phyloP scores from a whole-genome alignment of 176 grass and related monocot genomes.

The Dendrocalamus sinicus region DNA sequence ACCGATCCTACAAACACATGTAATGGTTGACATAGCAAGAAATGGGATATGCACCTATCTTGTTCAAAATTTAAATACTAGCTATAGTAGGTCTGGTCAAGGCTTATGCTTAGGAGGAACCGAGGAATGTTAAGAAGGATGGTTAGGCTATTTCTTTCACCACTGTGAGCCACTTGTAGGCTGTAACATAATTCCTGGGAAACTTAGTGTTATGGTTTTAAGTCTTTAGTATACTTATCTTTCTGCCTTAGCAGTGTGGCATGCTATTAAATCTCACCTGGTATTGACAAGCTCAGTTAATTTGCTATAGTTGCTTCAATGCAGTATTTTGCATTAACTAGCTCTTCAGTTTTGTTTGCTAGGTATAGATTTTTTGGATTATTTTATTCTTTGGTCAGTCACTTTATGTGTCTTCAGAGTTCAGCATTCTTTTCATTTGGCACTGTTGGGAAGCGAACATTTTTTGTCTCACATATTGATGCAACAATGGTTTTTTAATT shows the following conservation, averaged over 20 bases:
- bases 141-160: conserved; percentile 5
- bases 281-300: neutral
- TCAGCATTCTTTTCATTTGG: conserved; percentile 20
- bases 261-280: neutral
- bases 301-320: neutral
- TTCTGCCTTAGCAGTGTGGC: neutral
- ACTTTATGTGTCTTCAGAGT: neutral
- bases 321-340: neutral
- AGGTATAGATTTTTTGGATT: conserved; percentile 16
- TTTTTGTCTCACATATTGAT: conserved; percentile 22
- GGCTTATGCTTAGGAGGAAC: neutral
- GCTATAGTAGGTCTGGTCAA: neutral
- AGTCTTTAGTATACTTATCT: neutral
- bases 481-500: conserved; percentile 6
- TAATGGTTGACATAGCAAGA: neutral
- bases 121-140: conserved; percentile 19
- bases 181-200: conserved; percentile 21
- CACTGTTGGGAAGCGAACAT: neutral
- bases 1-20: neutral
- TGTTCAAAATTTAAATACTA: conserved; percentile 1
- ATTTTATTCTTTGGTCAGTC: neutral
- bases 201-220: neutral
- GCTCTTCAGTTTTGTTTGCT: conserved; percentile 1
- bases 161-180: neutral
- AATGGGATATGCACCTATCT: neutral